Percentiles rank a stretch among this genome's conserved stretches.
Evolutionary conservation across 805 yeast genomes (phyloP).

Genomic region (Allodekkera sacchari): DNA sequence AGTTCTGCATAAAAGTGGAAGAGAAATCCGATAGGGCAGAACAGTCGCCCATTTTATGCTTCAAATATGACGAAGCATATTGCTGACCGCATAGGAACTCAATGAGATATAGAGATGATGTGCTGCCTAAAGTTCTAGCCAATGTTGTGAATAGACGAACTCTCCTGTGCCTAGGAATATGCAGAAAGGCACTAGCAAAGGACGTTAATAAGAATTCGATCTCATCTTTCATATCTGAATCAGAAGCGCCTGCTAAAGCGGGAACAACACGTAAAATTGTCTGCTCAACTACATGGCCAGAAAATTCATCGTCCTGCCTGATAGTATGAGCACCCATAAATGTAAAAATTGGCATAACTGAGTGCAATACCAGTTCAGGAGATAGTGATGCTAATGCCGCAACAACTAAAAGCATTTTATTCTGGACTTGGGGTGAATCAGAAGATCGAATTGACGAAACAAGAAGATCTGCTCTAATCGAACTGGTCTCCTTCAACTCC

Average conservation of each 20-base stretch:
- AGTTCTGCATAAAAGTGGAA: constrained; percentile 57
- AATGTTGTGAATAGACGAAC: constrained; percentile 75
- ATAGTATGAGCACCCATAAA: constrained; percentile 98
- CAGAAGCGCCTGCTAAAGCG: constrained; percentile 54
- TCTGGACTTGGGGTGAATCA: constrained; percentile 90
- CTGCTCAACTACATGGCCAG: constrained; percentile 85
- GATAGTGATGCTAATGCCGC: constrained; percentile 82
- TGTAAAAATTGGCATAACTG: constrained; percentile 99
- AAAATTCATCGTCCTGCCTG: constrained; percentile 93
- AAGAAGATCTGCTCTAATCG: constrained; percentile 80
- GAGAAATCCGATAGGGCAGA: constrained; percentile 64
- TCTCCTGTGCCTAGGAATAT: constrained; percentile 94
- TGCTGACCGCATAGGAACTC: constrained; percentile 78
- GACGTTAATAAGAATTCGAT: constrained; percentile 79
- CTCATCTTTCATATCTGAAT: constrained; percentile 45
- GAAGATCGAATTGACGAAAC: constrained; percentile 88
- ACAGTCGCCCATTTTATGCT: constrained; percentile 59
- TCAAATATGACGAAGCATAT: constrained; percentile 44
- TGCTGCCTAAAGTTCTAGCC: constrained; percentile 64
- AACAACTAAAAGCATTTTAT: constrained; percentile 73
- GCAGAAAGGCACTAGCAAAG: constrained; percentile 90
- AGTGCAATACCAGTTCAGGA: constrained; percentile 86
- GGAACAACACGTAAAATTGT: constrained; percentile 88
- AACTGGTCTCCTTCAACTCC: constrained; percentile 44
- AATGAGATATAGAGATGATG: constrained; percentile 59